Evolutionary conservation across 306 rosid genomes (phyloP), one percentile per base, ranked within the genome.

Genomic region (Leucaena leucocephala): DNA sequence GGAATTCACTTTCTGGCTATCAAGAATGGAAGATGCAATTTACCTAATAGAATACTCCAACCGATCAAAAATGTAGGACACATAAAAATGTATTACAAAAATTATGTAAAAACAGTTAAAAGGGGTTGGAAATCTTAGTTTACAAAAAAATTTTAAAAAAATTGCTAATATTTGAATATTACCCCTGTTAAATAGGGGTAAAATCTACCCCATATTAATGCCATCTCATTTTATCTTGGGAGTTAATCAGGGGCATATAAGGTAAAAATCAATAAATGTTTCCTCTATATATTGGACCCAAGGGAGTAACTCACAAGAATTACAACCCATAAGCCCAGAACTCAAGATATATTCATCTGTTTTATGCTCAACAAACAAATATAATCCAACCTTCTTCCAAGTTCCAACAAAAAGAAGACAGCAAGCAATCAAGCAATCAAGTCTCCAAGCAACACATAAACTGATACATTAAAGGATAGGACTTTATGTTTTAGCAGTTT

Each of bases 341-440:
- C 40, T 57, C 22, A 40, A 64, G 17, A 39, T n/a, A 12, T 48
- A 39, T 64, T 39, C 39, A 13, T 19, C 57, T 16, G 22, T 27
- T 72, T 27, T 50, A 63, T 36, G 67, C 21, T 72, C 38, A 64
- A 63, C 58, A 9, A 80, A 35, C 48, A 80, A 38, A 72, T 6
- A 48, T 14, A 61, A 71, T 33, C 54, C 43, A 72, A 35, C 43
- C 39, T 11, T 14, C 39, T 52, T 54, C 10, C 19, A 54, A 54
- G 59, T 35, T 15, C 19, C 36, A 50, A 21, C 44, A 73, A 6
- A 27, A 27, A 27, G 27, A 27, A 27, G 27, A 27, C 27, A 7
- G 43, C 40, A 1, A 12, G 44, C 68, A 64, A 3, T 45, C 40
- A 1, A 12, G 44, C 68, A 64, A 3, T 45, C 35, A 13, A 11